Base-by-base conservation (phyloP, 2,329 filamentous ascomycete species). In the Coleophoma eucalyptorum region DNA sequence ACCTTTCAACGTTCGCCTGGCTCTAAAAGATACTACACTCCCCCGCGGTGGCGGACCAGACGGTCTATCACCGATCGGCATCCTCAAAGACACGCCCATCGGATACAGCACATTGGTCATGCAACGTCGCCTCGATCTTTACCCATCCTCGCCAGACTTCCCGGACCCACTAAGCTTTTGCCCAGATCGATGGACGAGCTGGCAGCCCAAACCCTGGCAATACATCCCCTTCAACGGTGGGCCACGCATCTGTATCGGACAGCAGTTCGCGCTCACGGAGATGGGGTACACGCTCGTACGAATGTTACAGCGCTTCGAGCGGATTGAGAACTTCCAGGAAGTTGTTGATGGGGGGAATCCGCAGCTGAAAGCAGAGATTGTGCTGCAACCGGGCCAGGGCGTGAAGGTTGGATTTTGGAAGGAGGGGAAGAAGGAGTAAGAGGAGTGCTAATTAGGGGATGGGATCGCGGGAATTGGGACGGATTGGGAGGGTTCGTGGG, bases 251-350 rank as follows among this genome's bases (percentile, higher is more conserved):
- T 89, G 87, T 67, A 81, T 91, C 52, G 87, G 87, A 2, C 87
- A 93, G 74, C 87, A 93, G 67, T 93, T 91, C 65, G 89, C 89
- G 13, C 69, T 92, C 43, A 90, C 87, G 0, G 87, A 92, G 73
- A 88, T 88, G 73, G 73, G 73, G 31, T 92, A 92, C 64, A 83
- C 87, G 10, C 76, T 90, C 53, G 83, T 85, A 26, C 74, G 89
- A 42, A 62, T 93, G 57, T 80, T 92, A 63, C 89, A 93, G 72
- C 75, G 78, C 20, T 94, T 87, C 63, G 81, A 84, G 49, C 69
- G 75, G 11, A 72, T 90, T 7, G 79, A 83, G 61, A 80, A 72
- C 61, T 70, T 75, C 58, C 84, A 83, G 80, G 56, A 65, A 7
- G 65, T 68, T n/a, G 60, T 82, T 35, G 80, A 84, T 59, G 74